phyloP scores from a whole-genome alignment of 140 eudicot species.

The Ambrosia hybrid region DNA sequence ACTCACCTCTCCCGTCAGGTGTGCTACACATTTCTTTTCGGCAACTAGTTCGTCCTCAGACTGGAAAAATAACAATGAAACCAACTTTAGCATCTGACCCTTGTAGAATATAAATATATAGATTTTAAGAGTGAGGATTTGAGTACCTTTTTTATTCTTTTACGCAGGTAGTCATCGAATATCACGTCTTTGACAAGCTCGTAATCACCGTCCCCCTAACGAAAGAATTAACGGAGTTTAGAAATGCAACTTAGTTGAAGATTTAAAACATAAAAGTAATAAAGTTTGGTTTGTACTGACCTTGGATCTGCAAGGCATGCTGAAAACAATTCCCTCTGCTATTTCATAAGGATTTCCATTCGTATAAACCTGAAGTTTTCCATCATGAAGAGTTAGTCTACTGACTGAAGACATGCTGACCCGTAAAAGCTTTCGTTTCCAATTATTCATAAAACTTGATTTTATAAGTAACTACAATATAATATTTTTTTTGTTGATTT shows the following conservation, averaged over 20 bases:
- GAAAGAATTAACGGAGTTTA: background rate
- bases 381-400: slow-evolving; percentile 13
- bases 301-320: slow-evolving; percentile 98
- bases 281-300: slow-evolving; percentile 30
- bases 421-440: too few species aligned
- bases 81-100: background rate
- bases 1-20: slow-evolving; percentile 92
- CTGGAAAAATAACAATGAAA: slow-evolving; percentile 42
- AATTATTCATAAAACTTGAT: too few species aligned
- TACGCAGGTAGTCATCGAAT: slow-evolving; percentile 80
- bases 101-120: background rate
- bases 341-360: slow-evolving; percentile 96
- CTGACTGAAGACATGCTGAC: too few species aligned
- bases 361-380: slow-evolving; percentile 66
- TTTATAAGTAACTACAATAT: background rate
- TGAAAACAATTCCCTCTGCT: slow-evolving; percentile 88
- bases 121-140: background rate
- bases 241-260: background rate
- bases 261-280: background rate
- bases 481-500: background rate
- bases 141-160: slow-evolving; percentile 68
- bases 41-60: slow-evolving; percentile 88
- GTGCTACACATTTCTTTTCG: slow-evolving; percentile 93
- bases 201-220: slow-evolving; percentile 95
- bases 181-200: slow-evolving; percentile 84